Base-by-base conservation (phyloP, 108 stramenopile species). In the Stephanodiscus triporus region DNA sequence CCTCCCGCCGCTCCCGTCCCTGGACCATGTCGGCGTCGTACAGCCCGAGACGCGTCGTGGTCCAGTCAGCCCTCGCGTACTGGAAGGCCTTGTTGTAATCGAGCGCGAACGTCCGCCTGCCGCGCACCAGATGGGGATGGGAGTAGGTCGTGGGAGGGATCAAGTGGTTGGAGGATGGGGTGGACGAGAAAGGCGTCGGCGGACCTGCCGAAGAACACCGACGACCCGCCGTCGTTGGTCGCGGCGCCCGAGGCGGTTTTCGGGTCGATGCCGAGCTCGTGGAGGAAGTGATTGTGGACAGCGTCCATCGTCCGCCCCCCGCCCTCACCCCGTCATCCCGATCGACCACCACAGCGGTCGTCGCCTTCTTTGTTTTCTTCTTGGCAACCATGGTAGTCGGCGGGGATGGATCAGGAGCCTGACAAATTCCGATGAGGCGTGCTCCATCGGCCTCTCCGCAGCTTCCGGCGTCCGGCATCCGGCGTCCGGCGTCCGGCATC, bases 381-480 rank as follows among this genome's bases (percentile, higher is more conserved):
- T n/a, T n/a, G n/a, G n/a, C n/a, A n/a, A n/a, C n/a, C n/a, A n/a
- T 16, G n/a, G 34, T 20, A 47, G 61, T 65, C 13, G 3, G 24
- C n/a, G 7, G 83, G 87, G 24, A 82, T 56, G 72, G 16, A 37
- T 75, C 22, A 94, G 57, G 62, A 94, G 58, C 50, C 82, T 77
- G 20, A 67, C 56, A 37, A 94, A 79, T 65, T 94, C 89, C 10
- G 57, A 38, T 23, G 61, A 59, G 0, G 79, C 85, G 43, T 79
- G 80, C 5, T 81, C 42, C 66, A 66, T 50, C 38, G 63, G 56
- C 66, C 57, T 48, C n/a, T 38, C 24, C n/a, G n/a, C n/a, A n/a
- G n/a, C n/a, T n/a, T n/a, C n/a, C n/a, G n/a, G n/a, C n/a, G n/a
- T n/a, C n/a, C n/a, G n/a, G n/a, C n/a, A n/a, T n/a, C n/a, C n/a